Evolutionary conservation across 2,329 filamentous ascomycete species (phyloP), one percentile per base, ranked within the genome.

Genomic region (Aureobasidium subglaciale): DNA sequence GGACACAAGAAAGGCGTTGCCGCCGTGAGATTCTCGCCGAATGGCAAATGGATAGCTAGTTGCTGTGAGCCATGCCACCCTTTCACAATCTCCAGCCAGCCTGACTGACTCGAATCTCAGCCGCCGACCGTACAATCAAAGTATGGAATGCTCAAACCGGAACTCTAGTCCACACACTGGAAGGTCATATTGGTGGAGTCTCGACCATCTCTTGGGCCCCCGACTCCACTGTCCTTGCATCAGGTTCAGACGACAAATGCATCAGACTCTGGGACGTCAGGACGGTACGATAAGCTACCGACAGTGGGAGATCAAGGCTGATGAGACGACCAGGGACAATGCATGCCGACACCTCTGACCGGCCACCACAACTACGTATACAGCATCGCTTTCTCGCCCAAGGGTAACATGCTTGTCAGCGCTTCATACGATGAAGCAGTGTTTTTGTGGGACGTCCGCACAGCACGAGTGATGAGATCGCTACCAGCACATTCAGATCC

Each of bases 341-440:
- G 80, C 25, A 78, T 84, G 54, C 78, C 80, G 0, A 78, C 75
- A 20, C 78, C 81, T 1, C 76, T 97, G 61, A 78, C 87, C 22
- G 92, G 93, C 2, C 93, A 99, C 65, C 90, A 96, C 70, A 97
- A 95, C 71, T 97, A 97, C 71, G 86, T 99, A 29, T 96, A 95
- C 72, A 90, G 87, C 49, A 77, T 99, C 30, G 90, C 91, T 5
- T 97, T 97, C 70, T 92, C 89, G n/a, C 93, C 93, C 1, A 97
- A 96, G 70, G 93, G 93, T 22, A 99, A 99, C 67, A 96, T 97
- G 67, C 81, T 99, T 30, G 93, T 91, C 15, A 95, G 88, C 62
- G 93, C 93, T 11, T 95, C 88, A 61, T 97, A 96, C 71, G 93
- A 99, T 63, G 93, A 99, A 75, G 93, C 93, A 4, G 90, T 99